Evolutionary conservation across 768 basidiomycete genomes (phyloP).

Genomic region (Sporobolomyces roseus): DNA sequence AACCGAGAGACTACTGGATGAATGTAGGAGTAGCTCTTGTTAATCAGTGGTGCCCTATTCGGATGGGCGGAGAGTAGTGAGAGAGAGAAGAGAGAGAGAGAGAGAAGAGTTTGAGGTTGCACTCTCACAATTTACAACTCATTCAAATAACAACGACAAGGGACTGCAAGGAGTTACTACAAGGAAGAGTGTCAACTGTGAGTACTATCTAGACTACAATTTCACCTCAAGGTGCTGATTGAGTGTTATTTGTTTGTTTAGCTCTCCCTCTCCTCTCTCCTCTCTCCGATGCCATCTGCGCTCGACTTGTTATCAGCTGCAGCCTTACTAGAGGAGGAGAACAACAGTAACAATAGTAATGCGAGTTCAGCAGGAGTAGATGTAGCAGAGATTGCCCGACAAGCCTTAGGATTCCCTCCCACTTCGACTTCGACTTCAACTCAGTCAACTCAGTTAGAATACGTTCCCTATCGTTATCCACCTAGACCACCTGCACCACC

Average conservation of each 20-base stretch:
- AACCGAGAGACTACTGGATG: background rate
- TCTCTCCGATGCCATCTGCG: conserved; percentile 17
- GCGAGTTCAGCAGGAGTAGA: conserved; percentile 1
- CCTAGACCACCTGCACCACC: background rate
- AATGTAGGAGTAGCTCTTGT: background rate
- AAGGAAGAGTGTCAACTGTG: too few relatives aligned
- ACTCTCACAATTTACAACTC: too few relatives aligned
- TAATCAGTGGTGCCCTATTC: background rate
- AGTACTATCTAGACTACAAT: too few relatives aligned
- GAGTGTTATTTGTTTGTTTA: too few relatives aligned
- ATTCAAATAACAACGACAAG: too few relatives aligned
- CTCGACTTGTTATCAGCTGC: conserved; percentile 37
- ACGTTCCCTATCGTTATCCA: conserved; percentile 1
- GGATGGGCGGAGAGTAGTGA: background rate
- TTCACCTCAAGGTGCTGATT: too few relatives aligned
- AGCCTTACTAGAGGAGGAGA: conserved; percentile 24
- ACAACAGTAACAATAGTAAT: background rate
- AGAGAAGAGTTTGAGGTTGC: too few relatives aligned
- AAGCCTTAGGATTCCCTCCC: conserved; percentile 13
- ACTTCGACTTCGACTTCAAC: background rate
- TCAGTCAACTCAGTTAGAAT: background rate
- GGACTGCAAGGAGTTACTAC: too few relatives aligned
- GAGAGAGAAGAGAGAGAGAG: background rate
- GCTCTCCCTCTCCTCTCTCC: too few relatives aligned
- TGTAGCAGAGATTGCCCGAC: conserved; percentile 4